These are phyloP conservation scores for Boletus rufocinnamomeus DNA, from an alignment of 768 basidiomycete species.

Conservation along the genomic window DNA sequence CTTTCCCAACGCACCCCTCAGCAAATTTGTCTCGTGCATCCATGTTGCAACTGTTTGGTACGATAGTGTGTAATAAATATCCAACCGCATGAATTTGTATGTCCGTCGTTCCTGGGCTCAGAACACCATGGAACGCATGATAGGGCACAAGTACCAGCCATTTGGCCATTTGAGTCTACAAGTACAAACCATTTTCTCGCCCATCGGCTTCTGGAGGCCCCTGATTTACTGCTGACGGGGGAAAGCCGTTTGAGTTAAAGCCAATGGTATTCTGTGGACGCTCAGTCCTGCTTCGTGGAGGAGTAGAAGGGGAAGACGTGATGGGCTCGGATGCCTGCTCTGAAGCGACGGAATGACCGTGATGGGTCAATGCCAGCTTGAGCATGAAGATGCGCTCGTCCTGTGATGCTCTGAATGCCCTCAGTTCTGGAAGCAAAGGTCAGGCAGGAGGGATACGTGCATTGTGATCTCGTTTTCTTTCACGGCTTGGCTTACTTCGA, in stretches of 20 bases:
- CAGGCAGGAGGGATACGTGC: conserved; percentile 44
- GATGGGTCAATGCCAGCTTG: conserved; percentile 62
- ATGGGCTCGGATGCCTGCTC: conserved; percentile 8
- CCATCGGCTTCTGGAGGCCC: conserved; percentile 5
- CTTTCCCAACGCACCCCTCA: background rate
- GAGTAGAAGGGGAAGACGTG: background rate
- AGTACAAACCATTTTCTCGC: conserved; percentile 27
- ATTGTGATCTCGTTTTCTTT: conserved; percentile 76
- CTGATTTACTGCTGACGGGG: background rate
- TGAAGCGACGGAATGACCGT: conserved; percentile 50
- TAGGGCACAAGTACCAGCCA: background rate
- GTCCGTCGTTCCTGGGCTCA: background rate
- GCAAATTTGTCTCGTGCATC: background rate
- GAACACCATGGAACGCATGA: background rate
- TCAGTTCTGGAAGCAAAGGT: conserved; percentile 15
- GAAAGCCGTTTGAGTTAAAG: conserved; percentile 15
- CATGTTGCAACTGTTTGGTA: background rate
- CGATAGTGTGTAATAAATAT: conserved; percentile 2
- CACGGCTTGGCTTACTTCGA: conserved; percentile 58
- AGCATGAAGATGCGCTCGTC: conserved; percentile 74
- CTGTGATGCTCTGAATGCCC: conserved; percentile 63
- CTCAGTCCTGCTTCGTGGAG: background rate
- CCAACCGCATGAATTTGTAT: background rate
- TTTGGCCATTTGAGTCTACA: conserved; percentile 20
- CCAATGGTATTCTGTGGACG: conserved; percentile 4